Conservation (phyloP, 768 basidiomycete species). For the Exidia glandulosa region DNA sequence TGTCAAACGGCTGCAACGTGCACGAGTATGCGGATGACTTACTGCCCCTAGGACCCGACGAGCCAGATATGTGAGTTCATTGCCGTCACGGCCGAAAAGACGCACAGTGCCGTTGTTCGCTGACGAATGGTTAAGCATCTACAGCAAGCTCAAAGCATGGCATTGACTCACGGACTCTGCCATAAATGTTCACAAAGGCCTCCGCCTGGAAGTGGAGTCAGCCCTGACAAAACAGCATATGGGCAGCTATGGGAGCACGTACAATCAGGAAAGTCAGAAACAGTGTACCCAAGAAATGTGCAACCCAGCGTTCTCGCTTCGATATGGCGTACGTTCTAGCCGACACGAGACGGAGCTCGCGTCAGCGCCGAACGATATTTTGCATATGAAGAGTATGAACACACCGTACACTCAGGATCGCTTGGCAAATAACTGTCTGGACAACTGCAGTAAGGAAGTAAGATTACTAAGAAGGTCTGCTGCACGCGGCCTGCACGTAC, state of each 20-base stretch:
- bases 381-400: background rate
- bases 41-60: no score
- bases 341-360: no score
- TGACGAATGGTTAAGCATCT: background rate
- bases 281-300: slow-evolving; percentile 25
- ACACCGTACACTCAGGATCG: slow-evolving; percentile 52
- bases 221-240: background rate
- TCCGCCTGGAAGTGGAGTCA: background rate
- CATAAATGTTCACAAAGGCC: background rate
- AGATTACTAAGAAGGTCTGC: background rate
- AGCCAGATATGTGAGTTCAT: no score
- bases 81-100: no score
- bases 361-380: background rate
- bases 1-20: background rate
- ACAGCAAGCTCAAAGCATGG: background rate
- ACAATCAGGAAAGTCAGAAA: slow-evolving; percentile 35
- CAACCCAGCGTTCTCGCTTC: slow-evolving; percentile 30
- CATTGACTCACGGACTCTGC: background rate
- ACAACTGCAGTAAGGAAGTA: slow-evolving; percentile 29
- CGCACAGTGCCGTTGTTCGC: background rate
- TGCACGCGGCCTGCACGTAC: slow-evolving; percentile 19
- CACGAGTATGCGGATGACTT: background rate
- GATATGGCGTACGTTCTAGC: slow-evolving; percentile 53
- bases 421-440: slow-evolving; percentile 54
- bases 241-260: slow-evolving; percentile 2